A percentile compares a stretch with the other conserved stretches of the same genome.
Evolutionary conservation across 2,329 filamentous ascomycete genomes (phyloP).

Genomic region (Polytolypa hystricis): DNA sequence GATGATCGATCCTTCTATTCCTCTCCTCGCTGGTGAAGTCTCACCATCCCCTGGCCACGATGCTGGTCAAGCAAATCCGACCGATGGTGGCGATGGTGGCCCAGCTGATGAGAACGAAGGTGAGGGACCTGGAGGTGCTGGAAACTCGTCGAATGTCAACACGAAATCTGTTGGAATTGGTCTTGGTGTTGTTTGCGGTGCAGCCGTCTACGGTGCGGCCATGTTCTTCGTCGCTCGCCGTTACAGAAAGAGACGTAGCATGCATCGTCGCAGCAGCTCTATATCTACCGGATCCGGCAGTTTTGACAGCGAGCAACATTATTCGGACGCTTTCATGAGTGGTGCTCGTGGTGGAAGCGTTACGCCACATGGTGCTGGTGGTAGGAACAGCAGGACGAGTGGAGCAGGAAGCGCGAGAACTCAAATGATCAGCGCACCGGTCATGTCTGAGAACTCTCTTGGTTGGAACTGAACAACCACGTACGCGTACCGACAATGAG

Average conservation of each 20-base stretch:
- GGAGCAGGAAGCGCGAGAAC: slow-evolving; percentile 55
- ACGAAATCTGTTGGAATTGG: slow-evolving; percentile 54
- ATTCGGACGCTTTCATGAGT: slow-evolving; percentile 52
- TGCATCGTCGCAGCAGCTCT: slow-evolving; percentile 67
- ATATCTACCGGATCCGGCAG: slow-evolving; percentile 46
- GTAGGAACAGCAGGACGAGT: slow-evolving; percentile 49
- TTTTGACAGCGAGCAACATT: slow-evolving; percentile 37
- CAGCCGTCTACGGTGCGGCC: slow-evolving; percentile 78
- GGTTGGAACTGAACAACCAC: slow-evolving; percentile 70
- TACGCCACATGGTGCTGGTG: slow-evolving; percentile 28
- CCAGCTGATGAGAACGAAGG: slow-evolving; percentile 24
- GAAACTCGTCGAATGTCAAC: slow-evolving; percentile 26
- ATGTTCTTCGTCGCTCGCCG: slow-evolving; percentile 89
- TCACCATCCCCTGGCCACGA: too few species aligned
- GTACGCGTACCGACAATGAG: too few species aligned
- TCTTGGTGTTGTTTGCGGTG: slow-evolving; percentile 64
- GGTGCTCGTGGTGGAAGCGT: slow-evolving; percentile 45
- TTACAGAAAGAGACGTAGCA: slow-evolving; percentile 75
- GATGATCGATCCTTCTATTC: slow-evolving; percentile 76
- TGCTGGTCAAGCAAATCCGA: not conserved
- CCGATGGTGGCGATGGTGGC: slow-evolving; percentile 10
- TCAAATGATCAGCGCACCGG: slow-evolving; percentile 73
- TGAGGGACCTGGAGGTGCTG: slow-evolving; percentile 40
- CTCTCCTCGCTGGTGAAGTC: slow-evolving; percentile 45
- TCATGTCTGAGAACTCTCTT: slow-evolving; percentile 87